Evolutionary conservation across 495 filamentous ascomycete species (phyloP).

Genomic region (Amniculicola lignicola): DNA sequence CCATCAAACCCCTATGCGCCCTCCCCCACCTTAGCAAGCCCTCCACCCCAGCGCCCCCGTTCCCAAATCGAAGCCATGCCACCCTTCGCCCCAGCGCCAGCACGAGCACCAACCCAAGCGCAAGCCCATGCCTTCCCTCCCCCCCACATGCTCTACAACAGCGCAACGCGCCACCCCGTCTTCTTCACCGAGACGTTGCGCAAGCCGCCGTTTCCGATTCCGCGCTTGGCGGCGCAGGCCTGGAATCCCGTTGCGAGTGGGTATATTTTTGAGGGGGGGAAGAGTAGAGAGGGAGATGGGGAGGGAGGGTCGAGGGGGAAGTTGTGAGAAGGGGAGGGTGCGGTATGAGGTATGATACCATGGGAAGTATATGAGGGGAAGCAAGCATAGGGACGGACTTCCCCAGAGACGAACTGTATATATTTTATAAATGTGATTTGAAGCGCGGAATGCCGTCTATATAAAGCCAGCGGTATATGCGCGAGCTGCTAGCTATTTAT

Average conservation of each 20-base stretch:
- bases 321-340: no score
- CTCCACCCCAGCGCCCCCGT: constrained; percentile 1
- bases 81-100: constrained; percentile 19
- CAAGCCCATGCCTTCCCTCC: constrained; percentile 1
- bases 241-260: constrained; percentile 32
- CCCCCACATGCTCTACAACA: constrained; percentile 32
- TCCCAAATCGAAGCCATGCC: constrained; percentile 43
- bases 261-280: constrained; percentile 28
- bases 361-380: no score
- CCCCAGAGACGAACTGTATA: no score
- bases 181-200: constrained; percentile 42
- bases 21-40: neutral
- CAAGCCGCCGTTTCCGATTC: constrained; percentile 41
- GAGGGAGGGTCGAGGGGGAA: constrained; percentile 19
- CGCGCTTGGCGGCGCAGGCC: constrained; percentile 17
- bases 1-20: neutral
- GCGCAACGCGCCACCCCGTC: constrained; percentile 42
- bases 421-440: no score
- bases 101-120: no score
- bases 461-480: no score
- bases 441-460: no score
- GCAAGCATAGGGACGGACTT: no score
- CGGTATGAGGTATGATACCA: no score
- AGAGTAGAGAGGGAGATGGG: neutral
- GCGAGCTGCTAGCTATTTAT: no score